A percentile compares a stretch with the other conserved stretches of the same genome.
Conservation (phyloP, 352 stramenopile species). For the Pythium aristosporum region DNA sequence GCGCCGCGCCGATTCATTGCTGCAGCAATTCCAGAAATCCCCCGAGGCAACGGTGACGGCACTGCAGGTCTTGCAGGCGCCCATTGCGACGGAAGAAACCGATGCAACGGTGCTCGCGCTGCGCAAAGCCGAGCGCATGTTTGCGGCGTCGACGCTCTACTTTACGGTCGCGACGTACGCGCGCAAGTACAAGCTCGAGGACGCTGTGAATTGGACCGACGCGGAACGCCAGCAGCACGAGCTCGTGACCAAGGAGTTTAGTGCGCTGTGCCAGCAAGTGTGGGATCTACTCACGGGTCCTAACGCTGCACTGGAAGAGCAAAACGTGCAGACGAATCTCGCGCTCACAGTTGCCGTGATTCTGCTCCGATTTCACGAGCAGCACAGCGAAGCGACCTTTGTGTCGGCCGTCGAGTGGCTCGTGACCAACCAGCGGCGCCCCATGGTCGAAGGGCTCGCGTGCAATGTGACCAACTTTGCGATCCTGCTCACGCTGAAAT, state of each 20-base stretch:
- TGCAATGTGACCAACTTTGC: slow-evolving; percentile 68
- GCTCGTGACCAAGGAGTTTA: slow-evolving; percentile 58
- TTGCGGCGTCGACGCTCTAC: slow-evolving; percentile 74
- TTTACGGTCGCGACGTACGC: slow-evolving; percentile 61
- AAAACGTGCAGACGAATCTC: slow-evolving; percentile 66
- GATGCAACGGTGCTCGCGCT: slow-evolving; percentile 23
- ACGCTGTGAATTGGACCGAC: slow-evolving; percentile 45
- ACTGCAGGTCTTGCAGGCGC: slow-evolving; percentile 51
- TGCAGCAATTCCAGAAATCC: slow-evolving; percentile 76
- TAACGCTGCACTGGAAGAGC: slow-evolving; percentile 49
- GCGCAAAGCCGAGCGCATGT: slow-evolving; percentile 54
- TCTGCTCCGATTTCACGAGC: slow-evolving; percentile 72
- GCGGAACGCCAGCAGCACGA: slow-evolving; percentile 56
- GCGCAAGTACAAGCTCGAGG: slow-evolving; percentile 72
- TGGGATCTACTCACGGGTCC: slow-evolving; percentile 76
- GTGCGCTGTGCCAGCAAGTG: slow-evolving; percentile 59
- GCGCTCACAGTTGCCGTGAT: slow-evolving; percentile 78
- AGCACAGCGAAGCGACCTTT: slow-evolving; percentile 48
- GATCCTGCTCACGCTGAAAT: slow-evolving; percentile 69
- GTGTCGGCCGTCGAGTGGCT: slow-evolving; percentile 74
- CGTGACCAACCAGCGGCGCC: slow-evolving; percentile 64
- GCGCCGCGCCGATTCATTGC: slow-evolving; percentile 65
- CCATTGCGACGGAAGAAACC: slow-evolving; percentile 31
- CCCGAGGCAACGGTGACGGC: slow-evolving; percentile 58
- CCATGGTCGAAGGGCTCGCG: slow-evolving; percentile 37